phyloP scores from a whole-genome alignment of 345 rosid species.

The Ricinus communis region DNA sequence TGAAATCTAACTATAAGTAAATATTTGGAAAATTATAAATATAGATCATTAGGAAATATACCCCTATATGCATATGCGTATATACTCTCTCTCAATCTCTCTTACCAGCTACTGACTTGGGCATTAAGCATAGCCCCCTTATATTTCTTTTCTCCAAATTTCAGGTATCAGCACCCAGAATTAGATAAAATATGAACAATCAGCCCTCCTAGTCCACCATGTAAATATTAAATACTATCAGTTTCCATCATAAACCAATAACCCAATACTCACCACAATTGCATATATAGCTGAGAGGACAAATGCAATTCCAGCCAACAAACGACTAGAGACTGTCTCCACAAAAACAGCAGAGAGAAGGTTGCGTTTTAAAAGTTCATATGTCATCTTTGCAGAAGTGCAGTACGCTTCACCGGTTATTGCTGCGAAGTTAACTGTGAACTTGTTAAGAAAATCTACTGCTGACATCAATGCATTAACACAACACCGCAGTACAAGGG shows the following conservation, averaged over 20 bases:
- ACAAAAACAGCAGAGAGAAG: slow-evolving; percentile 89
- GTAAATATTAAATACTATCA: background rate
- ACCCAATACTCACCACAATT: slow-evolving; percentile 48
- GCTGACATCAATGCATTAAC: slow-evolving; percentile 58
- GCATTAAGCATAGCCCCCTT: background rate
- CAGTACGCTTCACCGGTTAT: slow-evolving; percentile 91
- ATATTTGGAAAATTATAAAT: background rate
- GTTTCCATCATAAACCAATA: background rate
- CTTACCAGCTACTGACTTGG: background rate
- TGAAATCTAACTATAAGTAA: too few relatives aligned
- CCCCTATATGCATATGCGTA: background rate
- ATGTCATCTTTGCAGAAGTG: slow-evolving; percentile 84
- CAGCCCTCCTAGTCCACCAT: background rate
- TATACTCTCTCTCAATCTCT: background rate
- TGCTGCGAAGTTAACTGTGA: slow-evolving; percentile 88
- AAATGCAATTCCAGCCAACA: slow-evolving; percentile 66
- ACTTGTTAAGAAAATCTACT: slow-evolving; percentile 81
- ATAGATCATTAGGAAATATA: background rate
- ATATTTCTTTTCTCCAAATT: background rate
- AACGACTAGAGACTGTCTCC: slow-evolving; percentile 78
- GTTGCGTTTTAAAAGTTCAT: slow-evolving; percentile 81
- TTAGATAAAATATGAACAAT: background rate
- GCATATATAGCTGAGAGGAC: slow-evolving; percentile 83
- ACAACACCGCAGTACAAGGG: slow-evolving; percentile 58
- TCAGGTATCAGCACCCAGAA: background rate